Base-by-base conservation (phyloP, 2,329 filamentous ascomycete species). In the Coniochaeta sp. region DNA sequence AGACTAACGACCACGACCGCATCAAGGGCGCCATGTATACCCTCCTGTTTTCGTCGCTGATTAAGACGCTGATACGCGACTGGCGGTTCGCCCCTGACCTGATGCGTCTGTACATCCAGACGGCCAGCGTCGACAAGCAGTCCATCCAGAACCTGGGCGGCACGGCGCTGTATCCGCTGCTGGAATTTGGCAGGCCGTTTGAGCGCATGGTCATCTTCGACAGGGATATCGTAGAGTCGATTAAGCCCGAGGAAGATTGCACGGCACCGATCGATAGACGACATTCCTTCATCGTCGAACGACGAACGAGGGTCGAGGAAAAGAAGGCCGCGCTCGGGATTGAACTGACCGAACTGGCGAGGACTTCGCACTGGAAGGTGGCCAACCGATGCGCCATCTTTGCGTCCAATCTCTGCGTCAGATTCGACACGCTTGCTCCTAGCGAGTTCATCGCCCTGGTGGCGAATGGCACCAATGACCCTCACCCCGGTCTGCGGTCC, bases 1-100 rank as follows among this genome's bases (percentile, higher is more conserved):
- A 89, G 59, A 82, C 85, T 47, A 89, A 88, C 61, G 91, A 99
- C 65, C 91, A 92, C 70, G 90, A 95, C 63, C 86, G 91, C 16
- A 96, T 99, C 73, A 99, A 99, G 75, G 95, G 96, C 36, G 90
- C 89, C 38, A 86, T 99, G 78, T 98, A 95, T 72, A 93, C 93
- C 0, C 76, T 99, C 30, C 78, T 98, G 19, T 96, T 93, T 67
- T 93, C 93, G 12, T 96, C 90, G 62, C 78, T 99, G 38, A 83
- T 92, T 6, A 96, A 93, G 75, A 96, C 93, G 0, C 84, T 96
- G 54, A 85, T 91, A 55, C 88, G 90, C 59, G 93, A 99, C 72
- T 99, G 96, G 96, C 89, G 93, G 42, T 97, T 93, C 73, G 91
- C 95, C 0, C 95, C 96, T 1, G 84, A 89, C n/a, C 78, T 97